phyloP scores from a whole-genome alignment of 257 asterid genomes.

The Plectranthus barbatus region DNA sequence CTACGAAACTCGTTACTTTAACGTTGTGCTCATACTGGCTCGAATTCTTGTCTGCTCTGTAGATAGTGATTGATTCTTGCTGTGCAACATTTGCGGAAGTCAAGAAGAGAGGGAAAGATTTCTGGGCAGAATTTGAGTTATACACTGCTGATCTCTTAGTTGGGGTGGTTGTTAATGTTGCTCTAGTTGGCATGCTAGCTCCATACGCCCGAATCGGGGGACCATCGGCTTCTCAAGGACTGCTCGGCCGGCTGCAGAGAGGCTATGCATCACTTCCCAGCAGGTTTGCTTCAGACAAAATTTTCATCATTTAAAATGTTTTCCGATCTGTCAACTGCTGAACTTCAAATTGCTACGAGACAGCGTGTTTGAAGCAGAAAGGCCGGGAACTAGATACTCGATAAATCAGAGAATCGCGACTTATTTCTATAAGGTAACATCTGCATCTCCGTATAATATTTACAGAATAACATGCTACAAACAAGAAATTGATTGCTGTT shows the following conservation, averaged over 20 bases:
- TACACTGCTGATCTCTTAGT: conserved; percentile 90
- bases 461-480: too few species aligned
- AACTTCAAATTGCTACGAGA: conserved; percentile 2
- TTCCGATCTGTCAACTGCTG: not conserved
- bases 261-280: conserved; percentile 91
- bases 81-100: conserved; percentile 99
- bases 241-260: conserved; percentile 52
- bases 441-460: too few species aligned
- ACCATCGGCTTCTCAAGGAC: conserved; percentile 56
- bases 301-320: not conserved
- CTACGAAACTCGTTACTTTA: too few species aligned
- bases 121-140: conserved; percentile 95
- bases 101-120: conserved; percentile 85
- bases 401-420: conserved; percentile 81
- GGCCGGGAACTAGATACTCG: conserved; percentile 77
- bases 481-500: too few species aligned
- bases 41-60: conserved; percentile 8
- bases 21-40: too few species aligned
- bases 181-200: conserved; percentile 93
- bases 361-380: conserved; percentile 95
- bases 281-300: conserved; percentile 41
- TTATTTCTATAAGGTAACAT: conserved; percentile 73
- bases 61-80: conserved; percentile 92
- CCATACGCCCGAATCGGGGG: conserved; percentile 90
- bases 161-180: conserved; percentile 92